phyloP scores from a whole-genome alignment of 2,329 filamentous ascomycete genomes.

The Epichloe sylvatica region DNA sequence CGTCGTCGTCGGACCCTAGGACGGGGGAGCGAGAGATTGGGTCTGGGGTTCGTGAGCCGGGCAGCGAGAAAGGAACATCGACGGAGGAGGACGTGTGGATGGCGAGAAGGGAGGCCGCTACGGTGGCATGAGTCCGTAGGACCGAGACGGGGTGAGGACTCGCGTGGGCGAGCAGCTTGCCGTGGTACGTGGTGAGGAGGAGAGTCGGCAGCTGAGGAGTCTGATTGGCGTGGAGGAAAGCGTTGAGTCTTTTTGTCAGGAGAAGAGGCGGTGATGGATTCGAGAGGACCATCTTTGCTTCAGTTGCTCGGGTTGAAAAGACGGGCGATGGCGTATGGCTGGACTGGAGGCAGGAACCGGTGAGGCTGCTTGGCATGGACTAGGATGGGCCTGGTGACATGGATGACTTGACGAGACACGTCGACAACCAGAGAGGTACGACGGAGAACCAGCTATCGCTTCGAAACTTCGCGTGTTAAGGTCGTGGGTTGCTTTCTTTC shows the following conservation, averaged over 20 bases:
- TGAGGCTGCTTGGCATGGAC: background rate
- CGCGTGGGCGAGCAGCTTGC: conserved; percentile 50
- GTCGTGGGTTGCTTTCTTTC: too few species aligned
- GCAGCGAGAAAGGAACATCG: conserved; percentile 28
- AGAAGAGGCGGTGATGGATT: conserved; percentile 41
- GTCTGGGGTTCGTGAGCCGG: conserved; percentile 19
- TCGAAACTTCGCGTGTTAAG: background rate
- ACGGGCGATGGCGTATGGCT: too few species aligned
- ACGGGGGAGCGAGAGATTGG: conserved; percentile 12
- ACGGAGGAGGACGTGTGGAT: conserved; percentile 36
- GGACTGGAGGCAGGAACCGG: too few species aligned
- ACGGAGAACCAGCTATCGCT: background rate
- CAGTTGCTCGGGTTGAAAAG: too few species aligned
- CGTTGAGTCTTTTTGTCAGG: conserved; percentile 50
- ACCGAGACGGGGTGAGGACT: conserved; percentile 39
- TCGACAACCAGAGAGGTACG: background rate
- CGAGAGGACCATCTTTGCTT: conserved; percentile 19
- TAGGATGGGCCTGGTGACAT: background rate
- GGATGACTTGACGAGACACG: too few species aligned
- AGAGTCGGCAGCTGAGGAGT: conserved; percentile 43
- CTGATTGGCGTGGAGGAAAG: conserved; percentile 46
- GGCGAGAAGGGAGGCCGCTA: conserved; percentile 47
- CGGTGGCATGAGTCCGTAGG: conserved; percentile 49
- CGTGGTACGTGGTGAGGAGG: conserved; percentile 44
- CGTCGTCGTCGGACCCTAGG: conserved; percentile 13